Percentiles rank a stretch among this genome's conserved stretches.
These are phyloP conservation scores for Coelastrella sp. DNA, from an alignment of 139 green algal species.

Conservation along the genomic window DNA sequence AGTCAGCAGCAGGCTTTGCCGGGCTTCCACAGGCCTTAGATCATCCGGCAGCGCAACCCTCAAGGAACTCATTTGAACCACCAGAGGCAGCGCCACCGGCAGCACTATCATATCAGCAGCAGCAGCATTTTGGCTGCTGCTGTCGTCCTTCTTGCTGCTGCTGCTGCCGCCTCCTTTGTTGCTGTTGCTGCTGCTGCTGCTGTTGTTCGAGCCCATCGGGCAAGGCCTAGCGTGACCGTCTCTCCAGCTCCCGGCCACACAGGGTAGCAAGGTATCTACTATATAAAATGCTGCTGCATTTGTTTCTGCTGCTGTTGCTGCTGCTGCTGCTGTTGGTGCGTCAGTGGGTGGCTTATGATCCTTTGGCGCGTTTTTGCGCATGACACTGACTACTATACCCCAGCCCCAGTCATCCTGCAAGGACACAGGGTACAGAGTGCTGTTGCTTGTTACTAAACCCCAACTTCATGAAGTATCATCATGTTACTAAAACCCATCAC, in stretches of 20 bases:
- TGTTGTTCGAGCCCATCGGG: neutral
- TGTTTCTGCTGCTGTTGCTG: conserved; percentile 1
- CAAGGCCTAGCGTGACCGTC: conserved; percentile 19
- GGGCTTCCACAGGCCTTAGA: conserved; percentile 69
- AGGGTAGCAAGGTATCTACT: conserved; percentile 75
- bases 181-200: conserved; percentile 20
- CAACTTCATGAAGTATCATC: neutral
- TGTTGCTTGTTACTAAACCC: neutral
- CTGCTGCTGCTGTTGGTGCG: conserved; percentile 24
- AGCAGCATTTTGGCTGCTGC: neutral
- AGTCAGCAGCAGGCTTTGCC: conserved; percentile 66
- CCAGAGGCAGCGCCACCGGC: conserved; percentile 76
- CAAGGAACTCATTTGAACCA: conserved; percentile 76
- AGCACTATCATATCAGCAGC: conserved; percentile 65
- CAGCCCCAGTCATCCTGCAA: conserved; percentile 84
- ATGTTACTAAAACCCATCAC: neutral
- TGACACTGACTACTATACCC: conserved; percentile 79
- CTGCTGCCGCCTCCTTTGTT: neutral
- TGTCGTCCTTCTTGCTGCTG: neutral
- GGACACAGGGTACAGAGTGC: neutral
- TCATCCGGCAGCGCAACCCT: conserved; percentile 86
- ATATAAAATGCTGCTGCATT: conserved; percentile 63
- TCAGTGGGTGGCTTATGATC: neutral
- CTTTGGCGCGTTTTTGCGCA: conserved; percentile 21
- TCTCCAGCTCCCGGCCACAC: conserved; percentile 40